phyloP scores from a whole-genome alignment of 495 filamentous ascomycete species.

The Penicillium goetzii region DNA sequence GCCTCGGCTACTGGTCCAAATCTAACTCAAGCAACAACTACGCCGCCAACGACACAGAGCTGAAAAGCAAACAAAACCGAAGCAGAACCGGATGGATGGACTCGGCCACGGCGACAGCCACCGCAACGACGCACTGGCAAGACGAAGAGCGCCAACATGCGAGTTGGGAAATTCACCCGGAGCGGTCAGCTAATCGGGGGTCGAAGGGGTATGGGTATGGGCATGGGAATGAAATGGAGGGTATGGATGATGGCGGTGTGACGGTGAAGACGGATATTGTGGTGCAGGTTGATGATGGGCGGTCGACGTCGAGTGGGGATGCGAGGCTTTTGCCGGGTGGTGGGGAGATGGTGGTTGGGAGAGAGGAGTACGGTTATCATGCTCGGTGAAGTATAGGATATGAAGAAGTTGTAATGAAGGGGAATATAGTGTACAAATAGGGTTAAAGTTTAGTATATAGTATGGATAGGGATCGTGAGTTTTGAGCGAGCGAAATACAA shows the following conservation, averaged over 20 bases:
- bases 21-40: conserved; percentile 27
- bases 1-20: conserved; percentile 35
- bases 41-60: conserved; percentile 23
- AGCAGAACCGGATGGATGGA: conserved; percentile 28
- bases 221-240: conserved; percentile 18
- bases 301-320: conserved; percentile 26
- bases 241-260: conserved; percentile 27
- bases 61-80: conserved; percentile 16
- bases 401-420: not conserved
- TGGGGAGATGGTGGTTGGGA: conserved; percentile 1
- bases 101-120: conserved; percentile 21
- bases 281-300: conserved; percentile 36
- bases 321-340: conserved; percentile 24
- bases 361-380: not conserved
- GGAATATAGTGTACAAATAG: not conserved
- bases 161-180: conserved; percentile 20
- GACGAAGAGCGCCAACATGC: conserved; percentile 25
- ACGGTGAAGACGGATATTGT: conserved; percentile 40
- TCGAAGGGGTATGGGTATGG: conserved; percentile 17
- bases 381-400: not conserved
- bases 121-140: conserved; percentile 17
- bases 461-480: not conserved
- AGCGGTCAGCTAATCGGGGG: conserved; percentile 23
- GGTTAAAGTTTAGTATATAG: not conserved
- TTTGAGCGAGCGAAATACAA: not conserved